Percentiles rank a stretch among this genome's conserved stretches.
Evolutionary conservation across 352 stramenopile species (phyloP).

Genomic region (Phytophthora pseudosyringae): DNA sequence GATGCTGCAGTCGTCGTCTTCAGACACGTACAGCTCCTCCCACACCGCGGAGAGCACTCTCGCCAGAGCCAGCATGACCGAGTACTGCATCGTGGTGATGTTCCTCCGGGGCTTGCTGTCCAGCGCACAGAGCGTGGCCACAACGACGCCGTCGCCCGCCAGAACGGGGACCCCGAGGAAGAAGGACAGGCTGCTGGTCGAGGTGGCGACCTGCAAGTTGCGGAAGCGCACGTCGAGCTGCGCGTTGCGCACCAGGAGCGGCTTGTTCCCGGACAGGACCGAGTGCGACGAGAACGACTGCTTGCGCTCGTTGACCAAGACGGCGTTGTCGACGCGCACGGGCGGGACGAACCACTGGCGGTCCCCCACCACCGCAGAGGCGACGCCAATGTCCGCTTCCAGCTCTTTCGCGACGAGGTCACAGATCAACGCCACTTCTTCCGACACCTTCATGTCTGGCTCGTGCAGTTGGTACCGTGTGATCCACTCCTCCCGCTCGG

Average conservation of each 20-base stretch:
- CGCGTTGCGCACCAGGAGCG: slow-evolving; percentile 55
- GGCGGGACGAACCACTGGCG: slow-evolving; percentile 33
- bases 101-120: slow-evolving; percentile 46
- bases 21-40: slow-evolving; percentile 12
- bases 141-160: slow-evolving; percentile 19
- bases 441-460: slow-evolving; percentile 17
- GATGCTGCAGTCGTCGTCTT: slow-evolving; percentile 1
- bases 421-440: slow-evolving; percentile 55
- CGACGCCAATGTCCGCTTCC: slow-evolving; percentile 40
- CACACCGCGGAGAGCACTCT: slow-evolving; percentile 23
- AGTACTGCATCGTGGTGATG: slow-evolving; percentile 70
- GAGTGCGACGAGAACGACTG: slow-evolving; percentile 50
- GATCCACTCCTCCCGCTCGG: slow-evolving; percentile 43
- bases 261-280: slow-evolving; percentile 29
- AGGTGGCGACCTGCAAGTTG: slow-evolving; percentile 35
- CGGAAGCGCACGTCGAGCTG: slow-evolving; percentile 60
- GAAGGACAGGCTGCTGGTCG: slow-evolving; percentile 37
- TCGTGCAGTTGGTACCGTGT: slow-evolving; percentile 32
- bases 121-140: slow-evolving; percentile 51
- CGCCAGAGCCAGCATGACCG: slow-evolving; percentile 43
- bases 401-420: slow-evolving; percentile 59
- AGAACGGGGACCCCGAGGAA: slow-evolving; percentile 52
- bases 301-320: slow-evolving; percentile 24
- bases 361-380: slow-evolving; percentile 37
- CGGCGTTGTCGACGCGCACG: slow-evolving; percentile 10